Conservation (phyloP, 23 red algal species). For the Agarophyton chilense region DNA sequence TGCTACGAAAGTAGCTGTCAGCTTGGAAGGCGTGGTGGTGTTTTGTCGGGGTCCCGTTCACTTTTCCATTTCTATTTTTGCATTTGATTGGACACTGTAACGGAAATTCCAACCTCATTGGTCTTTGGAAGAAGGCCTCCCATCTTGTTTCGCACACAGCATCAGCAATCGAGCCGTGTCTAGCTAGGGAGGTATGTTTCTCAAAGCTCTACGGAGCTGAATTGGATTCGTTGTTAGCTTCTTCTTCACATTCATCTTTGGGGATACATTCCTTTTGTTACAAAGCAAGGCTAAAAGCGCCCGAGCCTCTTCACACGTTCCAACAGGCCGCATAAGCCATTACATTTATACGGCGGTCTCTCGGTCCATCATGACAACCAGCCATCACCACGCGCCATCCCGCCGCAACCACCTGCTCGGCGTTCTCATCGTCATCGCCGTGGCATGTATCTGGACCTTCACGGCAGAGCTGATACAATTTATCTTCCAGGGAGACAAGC, state of each 20-base stretch:
- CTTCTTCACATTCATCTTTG: constrained; percentile 25
- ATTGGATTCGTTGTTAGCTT: not conserved
- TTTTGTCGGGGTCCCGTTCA: too few species aligned
- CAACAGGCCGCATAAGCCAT: too few species aligned
- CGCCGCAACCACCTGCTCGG: constrained; percentile 55
- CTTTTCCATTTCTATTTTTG: too few species aligned
- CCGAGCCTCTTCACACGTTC: not conserved
- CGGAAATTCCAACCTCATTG: too few species aligned
- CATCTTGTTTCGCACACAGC: too few species aligned
- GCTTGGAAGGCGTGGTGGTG: too few species aligned
- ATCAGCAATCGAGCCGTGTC: not conserved
- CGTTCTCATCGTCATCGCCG: constrained; percentile 63
- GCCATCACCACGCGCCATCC: constrained; percentile 19
- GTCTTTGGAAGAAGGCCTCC: too few species aligned
- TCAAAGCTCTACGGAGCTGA: constrained; percentile 13
- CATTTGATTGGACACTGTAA: too few species aligned
- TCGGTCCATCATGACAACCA: too few species aligned
- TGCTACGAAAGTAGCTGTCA: too few species aligned
- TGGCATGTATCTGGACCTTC: constrained; percentile 90
- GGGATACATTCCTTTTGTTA: too few species aligned
- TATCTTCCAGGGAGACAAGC: constrained; percentile 54
- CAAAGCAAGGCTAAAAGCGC: not conserved
- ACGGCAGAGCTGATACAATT: constrained; percentile 84
- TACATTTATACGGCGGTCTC: too few species aligned
- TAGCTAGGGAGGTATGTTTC: not conserved